phyloP scores from a whole-genome alignment of 495 filamentous ascomycete genomes.

The Penicillium antarcticum region DNA sequence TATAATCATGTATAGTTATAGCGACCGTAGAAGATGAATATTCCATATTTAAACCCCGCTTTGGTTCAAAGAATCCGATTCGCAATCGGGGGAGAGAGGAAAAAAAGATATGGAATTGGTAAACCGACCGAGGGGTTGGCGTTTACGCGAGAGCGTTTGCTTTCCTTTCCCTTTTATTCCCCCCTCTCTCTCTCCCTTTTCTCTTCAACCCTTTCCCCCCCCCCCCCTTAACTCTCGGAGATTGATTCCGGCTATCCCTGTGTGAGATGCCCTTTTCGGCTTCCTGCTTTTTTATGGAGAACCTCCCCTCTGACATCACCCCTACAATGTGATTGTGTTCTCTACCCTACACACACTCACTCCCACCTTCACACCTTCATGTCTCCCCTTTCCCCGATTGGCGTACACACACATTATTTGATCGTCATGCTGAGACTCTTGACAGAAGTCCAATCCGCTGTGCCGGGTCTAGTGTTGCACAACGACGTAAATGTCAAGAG shows the following conservation, averaged over 20 bases:
- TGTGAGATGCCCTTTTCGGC: slow-evolving; percentile 1
- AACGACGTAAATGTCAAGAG: slow-evolving; percentile 10
- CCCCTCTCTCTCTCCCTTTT: slow-evolving; percentile 2
- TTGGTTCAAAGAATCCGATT: background rate
- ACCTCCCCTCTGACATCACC: slow-evolving; percentile 13
- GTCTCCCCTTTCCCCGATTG: too few relatives aligned
- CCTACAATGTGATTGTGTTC: slow-evolving; percentile 1
- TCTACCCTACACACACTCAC: too few relatives aligned
- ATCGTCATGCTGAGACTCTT: slow-evolving; percentile 14
- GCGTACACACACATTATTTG: background rate
- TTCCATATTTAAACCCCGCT: slow-evolving; percentile 1
- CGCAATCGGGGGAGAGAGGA: too few relatives aligned
- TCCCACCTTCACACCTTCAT: background rate
- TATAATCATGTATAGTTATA: background rate
- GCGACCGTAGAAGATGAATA: background rate
- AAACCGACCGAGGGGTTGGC: background rate
- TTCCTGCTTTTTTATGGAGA: slow-evolving; percentile 1
- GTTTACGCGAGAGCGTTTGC: background rate
- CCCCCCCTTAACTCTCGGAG: background rate
- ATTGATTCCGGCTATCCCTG: background rate
- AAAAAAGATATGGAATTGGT: too few relatives aligned
- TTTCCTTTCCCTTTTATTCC: slow-evolving; percentile 12
- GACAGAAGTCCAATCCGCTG: slow-evolving; percentile 7
- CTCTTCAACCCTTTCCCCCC: slow-evolving; percentile 1
- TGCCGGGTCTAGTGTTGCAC: slow-evolving; percentile 15